Base-by-base conservation (phyloP, 176 grass and related monocot genomes). In the Rhynchospora tenuis region DNA sequence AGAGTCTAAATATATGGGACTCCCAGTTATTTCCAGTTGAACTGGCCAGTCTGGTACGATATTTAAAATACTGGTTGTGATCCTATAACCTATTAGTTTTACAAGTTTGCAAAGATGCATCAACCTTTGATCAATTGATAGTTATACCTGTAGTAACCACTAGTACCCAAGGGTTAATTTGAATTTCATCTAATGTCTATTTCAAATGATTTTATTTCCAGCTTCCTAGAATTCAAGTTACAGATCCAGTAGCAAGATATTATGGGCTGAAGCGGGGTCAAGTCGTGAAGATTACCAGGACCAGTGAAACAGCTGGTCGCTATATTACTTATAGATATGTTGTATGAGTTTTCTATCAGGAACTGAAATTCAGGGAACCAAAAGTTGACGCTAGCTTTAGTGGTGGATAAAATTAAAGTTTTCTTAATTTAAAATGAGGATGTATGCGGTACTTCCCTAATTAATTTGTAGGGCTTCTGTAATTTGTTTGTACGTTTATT, bases 221-320 rank as follows among this genome's bases (percentile, higher is more conserved):
- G 94, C 86, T 97, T 20, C 91, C 89, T 3, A 73, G 81, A 63
- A 97, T 93, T 88, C 94, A 93, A 56, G 64, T 97, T 60, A 91
- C 86, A 3, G 89, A 97, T 65, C 91, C 94, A 10, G 83, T 97
- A 83, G 94, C 93, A 57, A 89, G 91, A 81, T 97, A 93, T 79
- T 93, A 90, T 1, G 94, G 94, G 55, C 85, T 97, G 84, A 97
- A 93, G 78, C 91, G 86, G 20, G 94, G 94, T 44, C 94, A 97
- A 80, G 91, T 93, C 3, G 91, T 97, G 58, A 97, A 88, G 84
- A 97, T 97, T 44, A 93, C 69, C 26, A 73, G 91, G 63, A 0
- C 59, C 5, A 97, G 94, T 67, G 91, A 97, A 72, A 93, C 89
- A 6, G 89, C 91, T 52, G 89, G 94, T 58, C 64, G 82, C 84